Conservation (phyloP, 805 yeast species). For the Cyberlindnera mycetangii region DNA sequence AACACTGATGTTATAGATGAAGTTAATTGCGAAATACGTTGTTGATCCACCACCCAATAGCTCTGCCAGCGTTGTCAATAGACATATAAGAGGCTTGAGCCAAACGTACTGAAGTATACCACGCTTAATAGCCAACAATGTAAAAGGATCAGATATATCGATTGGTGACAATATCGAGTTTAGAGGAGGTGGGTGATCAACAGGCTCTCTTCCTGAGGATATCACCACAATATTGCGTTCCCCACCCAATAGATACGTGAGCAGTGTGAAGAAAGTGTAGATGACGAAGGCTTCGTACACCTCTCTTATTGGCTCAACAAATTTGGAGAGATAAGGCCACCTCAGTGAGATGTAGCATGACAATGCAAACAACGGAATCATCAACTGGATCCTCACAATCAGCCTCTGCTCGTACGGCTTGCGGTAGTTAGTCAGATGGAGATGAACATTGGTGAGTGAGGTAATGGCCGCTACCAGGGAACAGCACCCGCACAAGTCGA, state of each 20-base stretch:
- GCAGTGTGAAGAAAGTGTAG: slow-evolving; percentile 82
- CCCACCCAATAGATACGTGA: slow-evolving; percentile 87
- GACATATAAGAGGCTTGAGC: slow-evolving; percentile 82
- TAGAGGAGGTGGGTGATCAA: slow-evolving; percentile 55
- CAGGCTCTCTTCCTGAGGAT: slow-evolving; percentile 70
- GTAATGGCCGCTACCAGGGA: slow-evolving; percentile 11
- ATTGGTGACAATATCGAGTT: slow-evolving; percentile 50
- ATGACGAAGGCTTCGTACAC: slow-evolving; percentile 95
- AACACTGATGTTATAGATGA: slow-evolving; percentile 76
- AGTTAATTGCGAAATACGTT: slow-evolving; percentile 59
- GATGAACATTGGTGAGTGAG: slow-evolving; percentile 16
- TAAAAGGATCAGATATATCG: slow-evolving; percentile 84
- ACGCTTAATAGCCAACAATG: slow-evolving; percentile 73
- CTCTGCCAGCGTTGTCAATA: slow-evolving; percentile 47
- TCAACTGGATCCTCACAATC: slow-evolving; percentile 73
- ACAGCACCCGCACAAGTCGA: slow-evolving; percentile 13
- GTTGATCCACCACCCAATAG: slow-evolving; percentile 44
- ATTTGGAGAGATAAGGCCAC: slow-evolving; percentile 41
- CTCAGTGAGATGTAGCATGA: slow-evolving; percentile 61
- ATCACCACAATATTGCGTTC: slow-evolving; percentile 78
- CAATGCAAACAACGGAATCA: slow-evolving; percentile 78
- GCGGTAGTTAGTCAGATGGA: slow-evolving; percentile 69
- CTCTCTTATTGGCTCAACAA: slow-evolving; percentile 76
- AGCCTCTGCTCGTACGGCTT: slow-evolving; percentile 87
- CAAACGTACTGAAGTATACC: slow-evolving; percentile 93